Percentiles rank a stretch among this genome's conserved stretches.
These are phyloP conservation scores for Fagopyrum tataricum DNA, from an alignment of 148 eudicot species.

Conservation along the genomic window DNA sequence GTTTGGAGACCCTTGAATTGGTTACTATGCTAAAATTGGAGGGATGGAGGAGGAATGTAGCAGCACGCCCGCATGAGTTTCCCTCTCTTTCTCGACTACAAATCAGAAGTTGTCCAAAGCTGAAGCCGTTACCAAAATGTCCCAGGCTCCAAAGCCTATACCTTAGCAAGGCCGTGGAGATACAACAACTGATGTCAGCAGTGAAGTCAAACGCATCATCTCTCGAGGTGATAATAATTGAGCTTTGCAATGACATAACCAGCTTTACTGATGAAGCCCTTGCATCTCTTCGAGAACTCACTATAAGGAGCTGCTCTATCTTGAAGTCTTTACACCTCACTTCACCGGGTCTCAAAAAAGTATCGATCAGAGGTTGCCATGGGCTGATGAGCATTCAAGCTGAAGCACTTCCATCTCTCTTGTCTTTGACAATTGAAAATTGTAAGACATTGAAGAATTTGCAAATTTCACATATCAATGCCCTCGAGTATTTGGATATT, in stretches of 20 bases:
- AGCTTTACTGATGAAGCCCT: no score
- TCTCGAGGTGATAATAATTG: no score
- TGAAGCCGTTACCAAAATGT: neutral
- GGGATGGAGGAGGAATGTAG: neutral
- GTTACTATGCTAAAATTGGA: neutral
- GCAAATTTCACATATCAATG: neutral
- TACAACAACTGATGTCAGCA: neutral
- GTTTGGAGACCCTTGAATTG: neutral
- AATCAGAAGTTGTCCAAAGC: neutral
- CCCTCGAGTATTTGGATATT: neutral
- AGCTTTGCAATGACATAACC: no score
- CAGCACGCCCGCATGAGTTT: neutral
- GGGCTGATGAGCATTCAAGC: neutral
- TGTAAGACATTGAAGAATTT: neutral
- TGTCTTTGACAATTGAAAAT: neutral
- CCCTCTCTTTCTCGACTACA: neutral
- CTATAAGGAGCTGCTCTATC: neutral
- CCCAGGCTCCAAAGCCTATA: neutral
- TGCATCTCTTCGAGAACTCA: neutral
- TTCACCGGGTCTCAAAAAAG: neutral
- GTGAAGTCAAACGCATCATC: neutral
- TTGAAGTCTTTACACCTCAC: neutral
- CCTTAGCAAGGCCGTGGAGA: neutral
- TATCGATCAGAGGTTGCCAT: neutral
- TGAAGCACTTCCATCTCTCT: neutral